Evolutionary conservation across 2,329 filamentous ascomycete species (phyloP).

Genomic region (Endoconidiophora laricicola): DNA sequence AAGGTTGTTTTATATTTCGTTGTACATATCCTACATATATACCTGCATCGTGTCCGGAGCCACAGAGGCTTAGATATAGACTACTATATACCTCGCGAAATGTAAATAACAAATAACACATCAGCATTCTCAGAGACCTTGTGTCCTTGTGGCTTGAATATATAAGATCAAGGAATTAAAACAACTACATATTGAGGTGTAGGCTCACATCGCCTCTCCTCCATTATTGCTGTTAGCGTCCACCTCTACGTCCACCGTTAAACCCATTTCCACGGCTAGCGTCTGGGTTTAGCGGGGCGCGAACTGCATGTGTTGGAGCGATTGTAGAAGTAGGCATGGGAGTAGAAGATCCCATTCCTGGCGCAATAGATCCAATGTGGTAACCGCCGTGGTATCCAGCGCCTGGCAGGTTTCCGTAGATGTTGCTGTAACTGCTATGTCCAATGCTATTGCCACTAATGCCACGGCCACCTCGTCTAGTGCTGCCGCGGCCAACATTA

Average conservation of each 20-base stretch:
- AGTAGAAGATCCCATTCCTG: slow-evolving; percentile 18
- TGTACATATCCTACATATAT: neutral
- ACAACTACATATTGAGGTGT: too few species aligned
- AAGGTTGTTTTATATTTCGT: neutral
- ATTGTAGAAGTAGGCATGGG: slow-evolving; percentile 37
- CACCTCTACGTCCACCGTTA: slow-evolving; percentile 23
- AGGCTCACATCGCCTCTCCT: slow-evolving; percentile 2
- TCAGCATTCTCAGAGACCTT: too few species aligned
- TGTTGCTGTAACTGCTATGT: too few species aligned
- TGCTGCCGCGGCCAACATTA: neutral
- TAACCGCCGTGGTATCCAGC: too few species aligned
- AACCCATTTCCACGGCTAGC: slow-evolving; percentile 60
- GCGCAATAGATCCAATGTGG: neutral
- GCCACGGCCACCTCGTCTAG: neutral
- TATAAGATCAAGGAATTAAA: too few species aligned
- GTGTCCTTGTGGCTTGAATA: too few species aligned
- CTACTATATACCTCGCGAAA: too few species aligned
- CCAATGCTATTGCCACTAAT: too few species aligned
- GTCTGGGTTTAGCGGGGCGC: slow-evolving; percentile 65
- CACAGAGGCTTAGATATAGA: too few species aligned
- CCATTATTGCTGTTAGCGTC: neutral
- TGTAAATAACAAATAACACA: too few species aligned
- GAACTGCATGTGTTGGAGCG: slow-evolving; percentile 51
- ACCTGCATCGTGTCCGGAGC: neutral
- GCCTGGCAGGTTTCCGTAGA: too few species aligned